These are phyloP conservation scores for Diplogelasinospora grovesii DNA, from an alignment of 495 filamentous ascomycete genomes.

Conservation along the genomic window DNA sequence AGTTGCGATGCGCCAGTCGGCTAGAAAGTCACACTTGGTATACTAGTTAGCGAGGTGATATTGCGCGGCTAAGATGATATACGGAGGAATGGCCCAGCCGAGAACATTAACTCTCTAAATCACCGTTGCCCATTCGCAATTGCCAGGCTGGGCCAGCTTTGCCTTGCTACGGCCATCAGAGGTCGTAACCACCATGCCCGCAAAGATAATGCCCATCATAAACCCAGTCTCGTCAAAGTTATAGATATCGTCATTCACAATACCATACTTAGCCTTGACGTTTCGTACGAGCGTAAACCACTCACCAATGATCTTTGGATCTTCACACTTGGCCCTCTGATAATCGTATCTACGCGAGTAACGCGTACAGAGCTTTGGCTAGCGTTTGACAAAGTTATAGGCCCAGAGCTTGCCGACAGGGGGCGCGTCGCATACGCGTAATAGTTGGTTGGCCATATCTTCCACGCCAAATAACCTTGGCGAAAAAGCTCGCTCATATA, in stretches of 20 bases:
- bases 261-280: not conserved
- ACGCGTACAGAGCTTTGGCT: not conserved
- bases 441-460: no score
- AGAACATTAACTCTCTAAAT: not conserved
- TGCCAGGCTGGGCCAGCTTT: slow-evolving; percentile 1
- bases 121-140: not conserved
- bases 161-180: not conserved
- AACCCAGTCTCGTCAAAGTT: no score
- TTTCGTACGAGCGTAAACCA: not conserved
- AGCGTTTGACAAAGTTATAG: no score
- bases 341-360: slow-evolving; percentile 1
- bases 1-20: slow-evolving; percentile 1
- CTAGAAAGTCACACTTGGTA: not conserved
- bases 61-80: not conserved
- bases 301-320: not conserved
- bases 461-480: no score
- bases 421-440: no score
- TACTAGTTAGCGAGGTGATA: no score
- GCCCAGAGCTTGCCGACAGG: no score
- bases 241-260: not conserved
- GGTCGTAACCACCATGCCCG: slow-evolving; percentile 2
- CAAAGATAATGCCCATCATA: no score
- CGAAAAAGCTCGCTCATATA: not conserved
- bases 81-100: not conserved
- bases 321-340: no score